phyloP scores from a whole-genome alignment of 805 yeast genomes.

The Yarrowia yakushimensis region DNA sequence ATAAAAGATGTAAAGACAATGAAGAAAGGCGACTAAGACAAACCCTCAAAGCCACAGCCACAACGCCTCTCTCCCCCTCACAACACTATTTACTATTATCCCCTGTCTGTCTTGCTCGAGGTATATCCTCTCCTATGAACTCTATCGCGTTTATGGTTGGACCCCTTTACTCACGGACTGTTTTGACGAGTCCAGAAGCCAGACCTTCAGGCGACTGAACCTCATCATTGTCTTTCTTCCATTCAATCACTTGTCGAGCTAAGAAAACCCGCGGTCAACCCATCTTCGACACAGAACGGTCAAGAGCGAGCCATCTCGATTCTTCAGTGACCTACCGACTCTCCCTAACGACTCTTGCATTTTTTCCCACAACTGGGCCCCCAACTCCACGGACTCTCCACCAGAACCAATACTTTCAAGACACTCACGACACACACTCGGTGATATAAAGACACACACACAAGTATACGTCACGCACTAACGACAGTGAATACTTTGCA shows the following conservation, averaged over 20 bases:
- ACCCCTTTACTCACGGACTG: conserved; percentile 13
- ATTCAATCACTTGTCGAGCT: not conserved
- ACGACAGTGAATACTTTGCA: not conserved
- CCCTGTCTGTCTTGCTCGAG: conserved; percentile 16
- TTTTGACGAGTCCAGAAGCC: not conserved
- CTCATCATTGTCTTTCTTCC: not conserved
- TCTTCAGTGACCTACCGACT: not conserved
- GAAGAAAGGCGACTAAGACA: no score
- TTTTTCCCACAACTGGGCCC: not conserved
- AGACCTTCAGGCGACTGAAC: not conserved
- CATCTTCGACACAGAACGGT: no score
- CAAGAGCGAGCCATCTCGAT: not conserved
- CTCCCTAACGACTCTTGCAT: not conserved
- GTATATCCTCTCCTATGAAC: conserved; percentile 4
- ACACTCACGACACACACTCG: not conserved
- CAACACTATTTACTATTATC: not conserved
- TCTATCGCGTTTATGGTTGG: not conserved
- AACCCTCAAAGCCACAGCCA: no score
- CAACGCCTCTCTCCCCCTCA: no score
- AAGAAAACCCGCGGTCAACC: not conserved
- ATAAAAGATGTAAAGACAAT: no score
- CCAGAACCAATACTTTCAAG: not conserved
- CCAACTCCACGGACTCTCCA: not conserved
- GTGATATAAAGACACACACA: not conserved
- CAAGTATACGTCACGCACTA: not conserved